Evolutionary conservation across 345 rosid species (phyloP).

Genomic region (Capsella bursapastoris): DNA sequence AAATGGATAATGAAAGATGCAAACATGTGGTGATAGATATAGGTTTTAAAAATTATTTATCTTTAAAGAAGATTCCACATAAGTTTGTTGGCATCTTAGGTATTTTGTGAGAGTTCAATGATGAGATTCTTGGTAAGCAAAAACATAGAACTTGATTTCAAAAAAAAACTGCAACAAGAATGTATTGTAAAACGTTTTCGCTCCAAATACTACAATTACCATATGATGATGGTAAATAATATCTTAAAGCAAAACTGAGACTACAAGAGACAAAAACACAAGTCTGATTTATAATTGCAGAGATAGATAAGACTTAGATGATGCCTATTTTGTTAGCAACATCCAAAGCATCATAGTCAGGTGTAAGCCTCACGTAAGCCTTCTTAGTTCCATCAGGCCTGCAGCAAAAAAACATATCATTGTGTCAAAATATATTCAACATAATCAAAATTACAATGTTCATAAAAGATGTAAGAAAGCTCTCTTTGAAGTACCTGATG

Average conservation of each 20-base stretch:
- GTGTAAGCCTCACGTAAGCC: constrained; percentile 74
- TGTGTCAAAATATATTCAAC: not conserved
- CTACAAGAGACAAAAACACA: constrained; percentile 37
- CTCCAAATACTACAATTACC: constrained; percentile 19
- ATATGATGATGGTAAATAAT: constrained; percentile 1
- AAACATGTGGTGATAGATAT: not conserved
- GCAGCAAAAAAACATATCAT: constrained; percentile 17
- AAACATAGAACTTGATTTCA: constrained; percentile 11
- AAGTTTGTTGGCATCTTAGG: not conserved
- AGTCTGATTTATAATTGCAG: constrained; percentile 34
- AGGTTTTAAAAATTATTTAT: not conserved
- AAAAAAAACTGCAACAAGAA: constrained; percentile 23
- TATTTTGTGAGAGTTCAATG: not conserved
- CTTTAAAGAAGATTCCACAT: not conserved
- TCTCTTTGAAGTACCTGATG: constrained; percentile 58
- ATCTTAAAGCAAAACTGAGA: constrained; percentile 40
- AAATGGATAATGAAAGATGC: constrained; percentile 23
- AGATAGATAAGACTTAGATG: constrained; percentile 51
- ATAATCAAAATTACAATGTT: not conserved
- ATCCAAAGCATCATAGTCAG: constrained; percentile 72
- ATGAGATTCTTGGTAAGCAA: not conserved
- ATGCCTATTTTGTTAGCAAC: constrained; percentile 85
- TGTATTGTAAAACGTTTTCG: constrained; percentile 26
- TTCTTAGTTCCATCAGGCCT: constrained; percentile 86
- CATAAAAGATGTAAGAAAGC: not conserved